Base-by-base conservation (phyloP, 2,329 filamentous ascomycete species). In the Aureobasidium sp. region DNA sequence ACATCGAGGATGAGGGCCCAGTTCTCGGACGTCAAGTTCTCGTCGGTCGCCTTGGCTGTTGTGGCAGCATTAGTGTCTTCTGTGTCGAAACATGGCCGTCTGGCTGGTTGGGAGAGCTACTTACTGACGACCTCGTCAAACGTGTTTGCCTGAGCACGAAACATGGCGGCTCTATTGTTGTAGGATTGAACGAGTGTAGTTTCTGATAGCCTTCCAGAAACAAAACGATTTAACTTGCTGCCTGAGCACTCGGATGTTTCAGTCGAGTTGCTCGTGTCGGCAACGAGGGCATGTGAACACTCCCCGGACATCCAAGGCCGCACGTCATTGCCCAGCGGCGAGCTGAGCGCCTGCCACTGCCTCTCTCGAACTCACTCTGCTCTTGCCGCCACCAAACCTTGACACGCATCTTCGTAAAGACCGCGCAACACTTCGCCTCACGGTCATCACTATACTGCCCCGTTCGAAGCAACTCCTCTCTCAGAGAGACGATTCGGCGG, bases 11-110 rank as follows among this genome's bases (percentile, higher is more conserved):
- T 87, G 67, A 80, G 86, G 72, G 88, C 86, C 86, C 86, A 89
- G 73, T 89, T 88, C 76, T 83, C 81, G 64, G 77, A 95, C 84
- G 92, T 97, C 69, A 97, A 84, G 76, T 97, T 99, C 82, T 99
- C 94, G 77, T 99, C 94, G 62, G 94, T 99, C 72, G 94, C 92
- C 77, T 89, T 89, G 71, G 85, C 86, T 87, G 70, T 59, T 58
- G 35, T 15, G 63, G 42, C 57, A 29, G 4, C 15, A 52, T 50
- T 24, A 60, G 57, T 42, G 14, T 12, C 7, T 9, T n/a, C n/a
- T 42, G 53, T 39, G 27, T 37, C 19, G 39, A 31, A 4, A 24
- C 17, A 19, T 11, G 15, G 17, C 11, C 12, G 31, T 35, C 7
- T 48, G n/a, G 42, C 19, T 40, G 22, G 8, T 39, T 7, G 19